These are phyloP conservation scores for Leptomonas pyrrhocoris DNA, from an alignment of 208 protist genomes.

Conservation along the genomic window DNA sequence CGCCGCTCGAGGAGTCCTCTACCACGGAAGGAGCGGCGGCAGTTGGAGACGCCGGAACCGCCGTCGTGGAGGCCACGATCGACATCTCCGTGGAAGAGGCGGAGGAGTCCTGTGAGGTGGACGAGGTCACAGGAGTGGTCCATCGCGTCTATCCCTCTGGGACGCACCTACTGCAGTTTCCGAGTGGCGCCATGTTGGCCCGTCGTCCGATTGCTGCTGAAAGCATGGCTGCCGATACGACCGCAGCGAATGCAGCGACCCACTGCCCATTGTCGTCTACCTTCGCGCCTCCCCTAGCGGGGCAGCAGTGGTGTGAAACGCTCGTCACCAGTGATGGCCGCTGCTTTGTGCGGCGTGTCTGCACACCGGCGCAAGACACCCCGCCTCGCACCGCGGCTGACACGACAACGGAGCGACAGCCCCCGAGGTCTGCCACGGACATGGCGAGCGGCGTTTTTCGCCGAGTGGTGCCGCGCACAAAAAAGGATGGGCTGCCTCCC, in stretches of 20 bases:
- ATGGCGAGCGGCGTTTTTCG: constrained; percentile 2
- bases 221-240: background rate
- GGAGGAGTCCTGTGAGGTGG: constrained; percentile 59
- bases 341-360: constrained; percentile 47
- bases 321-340: constrained; percentile 45
- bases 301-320: constrained; percentile 47
- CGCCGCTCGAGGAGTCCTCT: background rate
- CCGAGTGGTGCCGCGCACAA: constrained; percentile 11
- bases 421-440: background rate
- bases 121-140: constrained; percentile 58
- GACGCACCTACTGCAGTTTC: constrained; percentile 58
- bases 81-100: constrained; percentile 47
- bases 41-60: background rate
- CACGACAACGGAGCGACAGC: background rate
- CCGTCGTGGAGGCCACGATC: constrained; percentile 11
- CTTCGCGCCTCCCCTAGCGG: background rate
- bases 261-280: background rate
- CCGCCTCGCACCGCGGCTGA: background rate
- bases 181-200: constrained; percentile 66
- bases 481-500: constrained; percentile 1
- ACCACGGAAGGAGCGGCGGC: background rate
- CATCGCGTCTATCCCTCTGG: constrained; percentile 72
- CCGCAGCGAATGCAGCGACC: background rate
- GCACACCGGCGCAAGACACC: too few relatives aligned
- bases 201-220: constrained; percentile 36